Base-by-base conservation (phyloP, 1,284 basidiomycete genomes). In the Cryptococcus jaspeensis region DNA sequence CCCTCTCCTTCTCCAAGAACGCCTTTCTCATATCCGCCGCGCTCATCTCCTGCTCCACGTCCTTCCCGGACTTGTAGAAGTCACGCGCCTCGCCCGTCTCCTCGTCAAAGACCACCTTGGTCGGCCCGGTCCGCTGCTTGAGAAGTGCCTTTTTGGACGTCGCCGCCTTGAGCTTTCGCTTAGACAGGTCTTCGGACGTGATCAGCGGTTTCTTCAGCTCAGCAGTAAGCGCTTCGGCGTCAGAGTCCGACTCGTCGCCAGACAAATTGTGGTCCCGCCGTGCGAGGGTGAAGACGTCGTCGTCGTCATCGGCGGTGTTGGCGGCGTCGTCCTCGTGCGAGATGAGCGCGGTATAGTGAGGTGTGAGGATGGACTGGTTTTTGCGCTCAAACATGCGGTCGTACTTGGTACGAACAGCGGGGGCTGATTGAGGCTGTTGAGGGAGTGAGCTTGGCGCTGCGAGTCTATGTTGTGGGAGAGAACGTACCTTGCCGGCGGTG, bases 321-420 rank as follows among this genome's bases (percentile, higher is more conserved):
- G 70, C 81, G 0, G 71, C 76, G 49, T 81, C 83, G 28, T 72
- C 79, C 44, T 76, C 73, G 56, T 87, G 87, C 57, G 91, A 88
- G 53, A 98, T 81, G 50, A 99, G 86, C 69, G 92, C 92, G 56
- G 82, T 83, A 79, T 97, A 98, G 75, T 97, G 94, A 61, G 88
- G 85, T 0, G 92, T 93, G 18, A 98, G 84, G 52, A 98, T 88
- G 63, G 87, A 89, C 76, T 97, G 94, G 75, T 98, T 98, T 77
- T 91, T 94, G 57, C 95, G 86, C 71, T 90, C 89, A 72, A 99
- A 99, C 92, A 99, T 97, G 52, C 92, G 86, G 76, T 99, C 96
- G 75, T 98, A 97, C 79, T 96, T 98, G 5, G 96, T 98, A 55
- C 90, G 84, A 0, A 93, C 88, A 22, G 64, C 56, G 15, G 62